Base-by-base conservation (phyloP, 140 eudicot species). In the Oenanthe javanica region DNA sequence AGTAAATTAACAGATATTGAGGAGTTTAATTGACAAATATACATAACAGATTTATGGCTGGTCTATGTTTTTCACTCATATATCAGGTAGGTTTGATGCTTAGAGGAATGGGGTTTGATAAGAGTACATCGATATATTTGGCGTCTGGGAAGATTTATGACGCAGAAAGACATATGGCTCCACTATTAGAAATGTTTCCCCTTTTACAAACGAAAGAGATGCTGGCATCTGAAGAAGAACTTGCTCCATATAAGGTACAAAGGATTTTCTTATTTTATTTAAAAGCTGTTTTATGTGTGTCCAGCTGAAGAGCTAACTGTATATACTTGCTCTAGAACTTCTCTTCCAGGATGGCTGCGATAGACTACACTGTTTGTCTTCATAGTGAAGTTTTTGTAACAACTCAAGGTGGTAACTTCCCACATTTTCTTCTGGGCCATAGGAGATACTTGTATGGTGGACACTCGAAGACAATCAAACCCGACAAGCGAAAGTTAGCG, bases 311-410 rank as follows among this genome's bases (percentile, higher is more conserved):
- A 61, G 14, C 70, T 79, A 72, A 82, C 77, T 77, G 50, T 6
- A 48, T 77, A 73, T 83, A 3, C 63, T 79, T 74, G 74, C 84
- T 84, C 18, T 88, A 95, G 99, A 92, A 93, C 80, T 95, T 83
- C 75, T 95, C 99, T 76, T 95, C 99, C 78, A 88, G 99, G 89
- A 92, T 95, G 99, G 99, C 99, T 83, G 99, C 99, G n/a, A 88
- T 92, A 84, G 99, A 95, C 84, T 95, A 95, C 91, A 95, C 99
- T 0, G 97, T 95, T 5, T 95, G 99, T 87, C 97, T 95, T 70
- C 97, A 95, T 79, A 92, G 99, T 85, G 99, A 95, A 85, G 99
- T 95, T 43, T 95, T 95, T 89, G 97, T 95, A 80, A 95, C 97
- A n/a, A 95, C 99, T 79, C 99, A 95, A 80, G 99, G 99, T 57